These are phyloP conservation scores for Apiospora pterosperma DNA, from an alignment of 2,329 filamentous ascomycete genomes.

Conservation along the genomic window DNA sequence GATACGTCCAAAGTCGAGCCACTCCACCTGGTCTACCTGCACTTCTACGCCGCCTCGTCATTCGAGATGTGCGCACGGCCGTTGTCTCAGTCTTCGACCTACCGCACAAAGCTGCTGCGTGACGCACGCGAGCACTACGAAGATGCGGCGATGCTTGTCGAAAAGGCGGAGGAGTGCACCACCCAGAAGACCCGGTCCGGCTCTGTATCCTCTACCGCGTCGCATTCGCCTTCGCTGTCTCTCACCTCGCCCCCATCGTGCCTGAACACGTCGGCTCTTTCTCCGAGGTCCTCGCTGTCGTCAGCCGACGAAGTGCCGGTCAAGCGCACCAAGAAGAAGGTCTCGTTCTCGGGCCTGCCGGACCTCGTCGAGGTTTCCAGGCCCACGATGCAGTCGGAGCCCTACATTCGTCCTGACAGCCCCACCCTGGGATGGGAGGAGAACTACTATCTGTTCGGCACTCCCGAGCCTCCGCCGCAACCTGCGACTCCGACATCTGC, in stretches of 20 bases:
- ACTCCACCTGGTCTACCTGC: conserved; percentile 54
- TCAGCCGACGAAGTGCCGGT: conserved; percentile 26
- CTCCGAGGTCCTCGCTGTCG: conserved; percentile 42
- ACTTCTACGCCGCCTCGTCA: conserved; percentile 60
- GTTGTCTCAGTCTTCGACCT: conserved; percentile 41
- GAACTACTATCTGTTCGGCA: conserved; percentile 25
- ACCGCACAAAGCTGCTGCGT: conserved; percentile 45
- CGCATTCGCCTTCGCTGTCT: conserved; percentile 37
- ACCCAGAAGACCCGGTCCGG: conserved; percentile 40
- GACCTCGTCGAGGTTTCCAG: conserved; percentile 24
- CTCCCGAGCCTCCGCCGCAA: neutral
- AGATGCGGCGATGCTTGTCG: conserved; percentile 44
- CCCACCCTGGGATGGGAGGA: conserved; percentile 55
- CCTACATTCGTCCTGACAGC: conserved; percentile 55
- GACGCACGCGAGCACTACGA: conserved; percentile 52
- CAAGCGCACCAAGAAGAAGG: conserved; percentile 29
- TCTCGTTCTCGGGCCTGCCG: conserved; percentile 34
- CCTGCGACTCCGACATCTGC: neutral
- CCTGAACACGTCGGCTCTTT: conserved; percentile 32
- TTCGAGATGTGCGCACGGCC: conserved; percentile 53
- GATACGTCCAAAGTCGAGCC: conserved; percentile 44
- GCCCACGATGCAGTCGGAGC: conserved; percentile 33
- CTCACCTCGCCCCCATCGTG: conserved; percentile 24
- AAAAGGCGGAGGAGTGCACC: conserved; percentile 40
- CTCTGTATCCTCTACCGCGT: conserved; percentile 41